Percentiles rank a stretch among this genome's conserved stretches.
phyloP scores from a whole-genome alignment of 768 basidiomycete genomes.

The Phallus indusiatus region DNA sequence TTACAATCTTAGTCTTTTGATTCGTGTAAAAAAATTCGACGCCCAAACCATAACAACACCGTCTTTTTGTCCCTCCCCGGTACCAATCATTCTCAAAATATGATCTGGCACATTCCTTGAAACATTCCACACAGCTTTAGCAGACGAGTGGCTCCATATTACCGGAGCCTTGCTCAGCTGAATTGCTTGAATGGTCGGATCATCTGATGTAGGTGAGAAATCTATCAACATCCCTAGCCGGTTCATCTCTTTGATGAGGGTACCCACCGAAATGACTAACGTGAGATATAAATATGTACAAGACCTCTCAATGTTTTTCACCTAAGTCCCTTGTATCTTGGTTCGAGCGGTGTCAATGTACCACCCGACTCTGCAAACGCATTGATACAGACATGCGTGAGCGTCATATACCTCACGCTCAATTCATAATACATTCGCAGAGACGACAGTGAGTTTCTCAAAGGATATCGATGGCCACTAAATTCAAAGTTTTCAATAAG shows the following conservation, averaged over 20 bases:
- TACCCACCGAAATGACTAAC: slow-evolving; percentile 54
- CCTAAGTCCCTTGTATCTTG: slow-evolving; percentile 64
- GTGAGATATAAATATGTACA: background rate
- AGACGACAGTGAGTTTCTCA: slow-evolving; percentile 83
- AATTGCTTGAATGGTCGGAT: slow-evolving; percentile 76
- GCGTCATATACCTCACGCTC: slow-evolving; percentile 86
- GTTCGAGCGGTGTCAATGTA: slow-evolving; percentile 38
- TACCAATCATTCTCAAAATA: slow-evolving; percentile 62
- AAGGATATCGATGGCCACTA: slow-evolving; percentile 83
- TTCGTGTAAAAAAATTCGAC: background rate
- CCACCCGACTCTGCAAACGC: slow-evolving; percentile 82
- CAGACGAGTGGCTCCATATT: slow-evolving; percentile 90
- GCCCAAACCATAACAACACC: slow-evolving; percentile 71
- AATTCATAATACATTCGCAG: slow-evolving; percentile 74
- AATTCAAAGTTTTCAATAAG: too few relatives aligned
- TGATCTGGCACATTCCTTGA: slow-evolving; percentile 77
- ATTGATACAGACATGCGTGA: slow-evolving; percentile 85
- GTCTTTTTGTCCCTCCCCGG: slow-evolving; percentile 56
- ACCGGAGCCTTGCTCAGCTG: slow-evolving; percentile 57
- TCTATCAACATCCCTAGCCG: slow-evolving; percentile 91
- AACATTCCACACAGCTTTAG: slow-evolving; percentile 70
- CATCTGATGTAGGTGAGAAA: slow-evolving; percentile 85
- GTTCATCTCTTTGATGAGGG: slow-evolving; percentile 86
- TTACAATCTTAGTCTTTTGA: background rate
- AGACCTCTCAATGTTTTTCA: slow-evolving; percentile 13